A percentile compares a stretch with the other conserved stretches of the same genome.
Evolutionary conservation across 1,284 basidiomycete genomes (phyloP).

Genomic region (Pseudozyma sp.): DNA sequence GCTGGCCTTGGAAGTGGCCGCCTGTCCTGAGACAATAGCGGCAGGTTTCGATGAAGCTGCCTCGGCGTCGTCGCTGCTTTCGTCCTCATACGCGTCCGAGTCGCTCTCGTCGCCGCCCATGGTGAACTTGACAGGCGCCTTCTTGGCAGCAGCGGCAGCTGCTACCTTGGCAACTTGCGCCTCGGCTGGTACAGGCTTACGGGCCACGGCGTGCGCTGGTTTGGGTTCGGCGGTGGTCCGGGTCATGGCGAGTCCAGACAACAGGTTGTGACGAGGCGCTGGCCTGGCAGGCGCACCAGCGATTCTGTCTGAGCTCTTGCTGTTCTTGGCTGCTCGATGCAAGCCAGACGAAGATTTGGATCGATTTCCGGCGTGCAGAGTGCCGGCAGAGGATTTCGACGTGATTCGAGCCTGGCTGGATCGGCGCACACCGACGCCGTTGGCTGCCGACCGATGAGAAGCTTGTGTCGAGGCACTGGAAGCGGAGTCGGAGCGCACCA

Average conservation of each 20-base stretch:
- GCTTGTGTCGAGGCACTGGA: slow-evolving; percentile 44
- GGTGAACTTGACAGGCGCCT: slow-evolving; percentile 58
- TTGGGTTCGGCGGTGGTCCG: slow-evolving; percentile 39
- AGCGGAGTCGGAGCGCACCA: slow-evolving; percentile 42
- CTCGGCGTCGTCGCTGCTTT: slow-evolving; percentile 30
- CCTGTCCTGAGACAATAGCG: neutral
- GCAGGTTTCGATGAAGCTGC: slow-evolving; percentile 3
- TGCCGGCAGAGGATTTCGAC: slow-evolving; percentile 11
- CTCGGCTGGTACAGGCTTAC: slow-evolving; percentile 37
- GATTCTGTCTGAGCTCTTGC: slow-evolving; percentile 49
- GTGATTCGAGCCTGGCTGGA: slow-evolving; percentile 31
- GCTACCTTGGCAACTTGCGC: slow-evolving; percentile 12
- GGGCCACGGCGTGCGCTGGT: slow-evolving; percentile 23
- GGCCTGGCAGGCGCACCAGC: slow-evolving; percentile 27
- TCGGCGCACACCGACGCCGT: slow-evolving; percentile 22
- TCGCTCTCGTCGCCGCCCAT: slow-evolving; percentile 63
- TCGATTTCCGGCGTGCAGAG: slow-evolving; percentile 38
- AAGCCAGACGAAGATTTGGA: slow-evolving; percentile 44
- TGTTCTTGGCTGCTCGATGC: slow-evolving; percentile 40
- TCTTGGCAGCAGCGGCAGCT: slow-evolving; percentile 25
- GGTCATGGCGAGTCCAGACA: slow-evolving; percentile 51
- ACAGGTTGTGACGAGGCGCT: slow-evolving; percentile 38
- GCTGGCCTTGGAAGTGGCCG: slow-evolving; percentile 4
- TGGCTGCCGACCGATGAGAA: slow-evolving; percentile 29
- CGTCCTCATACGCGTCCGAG: slow-evolving; percentile 58